Evolutionary conservation across 1,139 yeast genomes (phyloP).

Genomic region (Sugiyamaella novakii): DNA sequence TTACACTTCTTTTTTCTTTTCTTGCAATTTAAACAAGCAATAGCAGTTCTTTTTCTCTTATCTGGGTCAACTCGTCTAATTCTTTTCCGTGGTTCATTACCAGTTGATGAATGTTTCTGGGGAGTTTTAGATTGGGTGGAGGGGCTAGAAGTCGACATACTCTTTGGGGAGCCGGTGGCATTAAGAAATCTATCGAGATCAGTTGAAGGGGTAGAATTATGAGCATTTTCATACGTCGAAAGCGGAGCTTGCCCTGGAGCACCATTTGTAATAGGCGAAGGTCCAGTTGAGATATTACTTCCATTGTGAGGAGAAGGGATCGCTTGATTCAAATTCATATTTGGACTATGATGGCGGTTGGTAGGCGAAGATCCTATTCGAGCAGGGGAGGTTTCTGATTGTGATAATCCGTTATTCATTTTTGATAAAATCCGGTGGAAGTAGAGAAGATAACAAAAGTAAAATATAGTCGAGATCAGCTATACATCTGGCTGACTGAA

Average conservation of each 20-base stretch:
- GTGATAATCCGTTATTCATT: too few relatives aligned
- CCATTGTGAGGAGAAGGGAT: too few relatives aligned
- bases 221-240: constrained; percentile 3
- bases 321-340: too few relatives aligned
- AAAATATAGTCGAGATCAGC: too few relatives aligned
- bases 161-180: background rate
- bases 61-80: constrained; percentile 36
- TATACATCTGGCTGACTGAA: too few relatives aligned
- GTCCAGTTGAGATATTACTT: too few relatives aligned
- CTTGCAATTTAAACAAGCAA: constrained; percentile 49
- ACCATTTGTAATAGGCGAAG: background rate
- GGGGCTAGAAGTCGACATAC: background rate
- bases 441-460: too few relatives aligned
- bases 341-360: background rate
- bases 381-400: background rate
- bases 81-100: constrained; percentile 20
- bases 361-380: background rate
- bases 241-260: constrained; percentile 5
- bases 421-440: too few relatives aligned
- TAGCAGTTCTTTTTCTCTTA: constrained; percentile 41
- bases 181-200: background rate
- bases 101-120: background rate
- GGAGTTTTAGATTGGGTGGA: background rate
- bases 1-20: constrained; percentile 43
- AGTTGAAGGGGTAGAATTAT: background rate